Evolutionary conservation across 352 stramenopile genomes (phyloP).

Genomic region (Pythium insidiosum): DNA sequence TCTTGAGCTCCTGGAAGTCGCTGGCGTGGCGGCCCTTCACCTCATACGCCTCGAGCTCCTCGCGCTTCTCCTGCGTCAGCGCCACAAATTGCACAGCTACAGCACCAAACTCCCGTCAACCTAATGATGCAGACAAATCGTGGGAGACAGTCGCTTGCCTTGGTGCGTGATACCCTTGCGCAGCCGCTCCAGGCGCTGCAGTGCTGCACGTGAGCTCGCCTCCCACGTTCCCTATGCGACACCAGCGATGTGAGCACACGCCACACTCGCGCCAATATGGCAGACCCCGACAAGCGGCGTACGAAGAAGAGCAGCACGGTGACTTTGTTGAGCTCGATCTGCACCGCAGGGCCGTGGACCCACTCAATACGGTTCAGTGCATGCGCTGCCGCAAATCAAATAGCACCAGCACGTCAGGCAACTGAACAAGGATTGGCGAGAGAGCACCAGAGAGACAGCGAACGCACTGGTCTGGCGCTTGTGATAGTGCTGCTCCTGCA

Average conservation of each 20-base stretch:
- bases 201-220: conserved; percentile 32
- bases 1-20: conserved; percentile 39
- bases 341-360: conserved; percentile 34
- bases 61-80: conserved; percentile 58
- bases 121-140: neutral
- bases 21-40: conserved; percentile 43
- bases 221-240: conserved; percentile 51
- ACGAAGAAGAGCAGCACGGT: conserved; percentile 79
- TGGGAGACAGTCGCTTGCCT: conserved; percentile 13
- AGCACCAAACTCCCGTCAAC: neutral
- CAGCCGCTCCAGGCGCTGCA: conserved; percentile 41
- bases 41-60: conserved; percentile 55
- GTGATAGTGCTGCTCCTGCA: conserved; percentile 22
- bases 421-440: too few species aligned
- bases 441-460: too few species aligned
- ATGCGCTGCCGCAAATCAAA: neutral
- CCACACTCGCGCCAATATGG: too few species aligned
- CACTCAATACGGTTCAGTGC: conserved; percentile 43
- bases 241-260: neutral
- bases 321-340: conserved; percentile 50
- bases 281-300: too few species aligned
- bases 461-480: conserved; percentile 12
- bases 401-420: too few species aligned
- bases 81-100: conserved; percentile 50
- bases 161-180: conserved; percentile 21